Percentiles rank a stretch among this genome's conserved stretches.
These are phyloP conservation scores for Rutstroemia sp. DNA, from an alignment of 2,329 filamentous ascomycete genomes.

Conservation along the genomic window DNA sequence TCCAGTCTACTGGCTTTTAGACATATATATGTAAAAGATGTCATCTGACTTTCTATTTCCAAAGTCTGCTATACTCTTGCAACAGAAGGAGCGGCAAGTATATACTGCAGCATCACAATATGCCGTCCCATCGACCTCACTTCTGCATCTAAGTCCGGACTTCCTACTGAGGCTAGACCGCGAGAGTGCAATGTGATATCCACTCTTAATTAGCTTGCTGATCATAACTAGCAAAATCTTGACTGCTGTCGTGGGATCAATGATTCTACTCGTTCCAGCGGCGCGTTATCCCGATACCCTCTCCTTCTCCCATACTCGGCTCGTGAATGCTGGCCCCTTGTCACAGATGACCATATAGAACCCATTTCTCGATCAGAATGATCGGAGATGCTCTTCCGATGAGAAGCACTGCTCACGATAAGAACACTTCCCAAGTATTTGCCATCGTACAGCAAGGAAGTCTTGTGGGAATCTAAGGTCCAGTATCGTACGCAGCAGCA, in stretches of 20 bases:
- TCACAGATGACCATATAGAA: background rate
- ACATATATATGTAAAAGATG: background rate
- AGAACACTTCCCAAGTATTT: background rate
- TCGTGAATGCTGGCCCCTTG: background rate
- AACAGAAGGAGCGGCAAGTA: background rate
- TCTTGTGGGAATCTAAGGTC: background rate
- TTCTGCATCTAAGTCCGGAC: too few species aligned
- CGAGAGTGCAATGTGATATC: too few species aligned
- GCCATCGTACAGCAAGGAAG: background rate
- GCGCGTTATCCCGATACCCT: background rate
- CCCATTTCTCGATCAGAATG: background rate
- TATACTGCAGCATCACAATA: background rate
- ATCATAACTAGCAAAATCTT: background rate
- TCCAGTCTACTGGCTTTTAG: background rate
- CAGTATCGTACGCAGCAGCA: background rate
- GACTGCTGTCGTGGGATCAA: background rate
- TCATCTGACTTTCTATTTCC: background rate
- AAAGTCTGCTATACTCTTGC: background rate
- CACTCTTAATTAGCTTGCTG: background rate
- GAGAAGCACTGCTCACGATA: background rate
- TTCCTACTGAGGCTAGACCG: too few species aligned
- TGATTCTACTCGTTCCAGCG: background rate
- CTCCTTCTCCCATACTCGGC: background rate
- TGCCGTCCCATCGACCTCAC: background rate
- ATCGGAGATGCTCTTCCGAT: background rate